Evolutionary conservation across 768 basidiomycete species (phyloP).

Genomic region (Sporobolomyces phaffii): DNA sequence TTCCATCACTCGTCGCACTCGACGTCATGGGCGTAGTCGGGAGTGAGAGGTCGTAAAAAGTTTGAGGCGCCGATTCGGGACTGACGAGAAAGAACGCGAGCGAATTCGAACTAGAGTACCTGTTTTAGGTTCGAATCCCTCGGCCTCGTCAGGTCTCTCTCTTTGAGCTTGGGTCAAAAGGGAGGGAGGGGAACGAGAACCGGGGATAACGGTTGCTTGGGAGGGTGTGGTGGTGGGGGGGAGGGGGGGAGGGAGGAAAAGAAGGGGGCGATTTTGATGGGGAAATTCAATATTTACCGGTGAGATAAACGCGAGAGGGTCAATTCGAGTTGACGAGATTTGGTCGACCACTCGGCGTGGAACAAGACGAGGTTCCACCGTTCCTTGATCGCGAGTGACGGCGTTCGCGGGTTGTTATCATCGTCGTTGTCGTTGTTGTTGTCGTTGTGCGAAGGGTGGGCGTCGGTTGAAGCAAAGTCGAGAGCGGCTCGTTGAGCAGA

Average conservation of each 20-base stretch:
- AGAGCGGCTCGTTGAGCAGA: slow-evolving; percentile 9
- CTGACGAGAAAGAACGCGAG: slow-evolving; percentile 20
- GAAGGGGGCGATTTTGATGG: not conserved
- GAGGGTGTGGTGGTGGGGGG: not conserved
- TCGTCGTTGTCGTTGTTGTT: not conserved
- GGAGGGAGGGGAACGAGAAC: not conserved
- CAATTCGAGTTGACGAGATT: slow-evolving; percentile 16
- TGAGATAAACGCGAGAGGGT: slow-evolving; percentile 15
- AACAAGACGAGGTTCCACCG: slow-evolving; percentile 24
- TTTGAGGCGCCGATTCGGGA: slow-evolving; percentile 3
- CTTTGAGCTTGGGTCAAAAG: not conserved
- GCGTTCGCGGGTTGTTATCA: not conserved
- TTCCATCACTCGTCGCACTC: too few species aligned
- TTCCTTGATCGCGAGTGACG: not conserved
- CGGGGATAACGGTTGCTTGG: not conserved
- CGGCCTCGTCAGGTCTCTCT: too few species aligned
- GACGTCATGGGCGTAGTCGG: slow-evolving; percentile 21
- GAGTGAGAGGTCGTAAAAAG: slow-evolving; percentile 35
- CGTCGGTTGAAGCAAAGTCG: not conserved
- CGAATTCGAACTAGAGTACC: slow-evolving; percentile 14
- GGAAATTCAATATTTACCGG: too few species aligned
- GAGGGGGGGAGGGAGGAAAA: not conserved
- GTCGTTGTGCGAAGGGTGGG: not conserved
- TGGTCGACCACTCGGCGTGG: slow-evolving; percentile 18
- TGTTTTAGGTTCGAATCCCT: slow-evolving; percentile 3